Percentiles rank a stretch among this genome's conserved stretches.
Evolutionary conservation across 768 basidiomycete species (phyloP).

Genomic region (Lactifluus rugatus): DNA sequence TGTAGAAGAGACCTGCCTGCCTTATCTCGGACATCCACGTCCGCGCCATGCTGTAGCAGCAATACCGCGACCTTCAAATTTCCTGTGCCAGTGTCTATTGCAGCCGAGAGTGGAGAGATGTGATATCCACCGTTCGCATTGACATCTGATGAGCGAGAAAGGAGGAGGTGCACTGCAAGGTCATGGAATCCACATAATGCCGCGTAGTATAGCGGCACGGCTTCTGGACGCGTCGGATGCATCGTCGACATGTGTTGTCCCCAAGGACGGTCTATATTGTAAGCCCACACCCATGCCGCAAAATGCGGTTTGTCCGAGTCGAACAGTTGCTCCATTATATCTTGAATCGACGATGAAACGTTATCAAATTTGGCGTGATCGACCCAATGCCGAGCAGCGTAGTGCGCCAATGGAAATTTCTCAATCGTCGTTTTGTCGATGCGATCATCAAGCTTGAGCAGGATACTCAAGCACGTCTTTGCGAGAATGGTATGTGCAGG

Average conservation of each 20-base stretch:
- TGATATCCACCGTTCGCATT: neutral
- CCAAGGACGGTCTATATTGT: neutral
- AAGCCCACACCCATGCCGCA: conserved; percentile 3
- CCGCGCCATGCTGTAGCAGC: neutral
- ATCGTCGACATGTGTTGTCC: neutral
- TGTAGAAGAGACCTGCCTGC: neutral
- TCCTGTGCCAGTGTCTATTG: neutral
- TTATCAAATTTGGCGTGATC: neutral
- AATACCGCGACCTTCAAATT: neutral
- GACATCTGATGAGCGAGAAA: no score
- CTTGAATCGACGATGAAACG: neutral
- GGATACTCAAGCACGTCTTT: neutral
- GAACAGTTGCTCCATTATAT: neutral
- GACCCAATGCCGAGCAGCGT: conserved; percentile 4
- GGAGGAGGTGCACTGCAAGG: no score
- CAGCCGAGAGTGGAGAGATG: neutral
- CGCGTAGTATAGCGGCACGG: no score
- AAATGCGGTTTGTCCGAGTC: neutral
- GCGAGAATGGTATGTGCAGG: neutral
- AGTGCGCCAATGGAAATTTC: neutral
- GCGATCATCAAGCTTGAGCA: neutral
- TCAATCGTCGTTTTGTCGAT: neutral
- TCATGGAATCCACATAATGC: no score
- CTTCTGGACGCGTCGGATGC: neutral
- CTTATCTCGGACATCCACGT: neutral